phyloP scores from a whole-genome alignment of 345 rosid species.

The Populus euphratica region DNA sequence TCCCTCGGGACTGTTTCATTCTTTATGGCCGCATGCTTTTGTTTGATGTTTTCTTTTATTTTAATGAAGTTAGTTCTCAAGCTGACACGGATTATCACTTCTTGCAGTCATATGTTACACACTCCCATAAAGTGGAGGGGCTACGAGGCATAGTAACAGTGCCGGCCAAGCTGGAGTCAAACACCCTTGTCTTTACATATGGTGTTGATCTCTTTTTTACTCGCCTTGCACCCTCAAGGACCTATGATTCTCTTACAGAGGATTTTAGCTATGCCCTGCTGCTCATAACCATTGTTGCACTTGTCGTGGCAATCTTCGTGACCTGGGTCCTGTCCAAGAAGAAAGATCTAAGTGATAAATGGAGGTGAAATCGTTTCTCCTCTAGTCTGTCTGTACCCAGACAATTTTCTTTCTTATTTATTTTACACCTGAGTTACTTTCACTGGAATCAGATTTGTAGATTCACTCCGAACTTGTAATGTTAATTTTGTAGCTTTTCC shows the following conservation, averaged over 20 bases:
- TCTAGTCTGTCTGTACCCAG: slow-evolving; percentile 18
- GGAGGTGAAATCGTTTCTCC: slow-evolving; percentile 54
- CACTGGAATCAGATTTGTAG: slow-evolving; percentile 23
- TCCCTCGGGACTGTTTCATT: not conserved
- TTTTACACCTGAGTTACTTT: not conserved
- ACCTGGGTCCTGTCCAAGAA: slow-evolving; percentile 85
- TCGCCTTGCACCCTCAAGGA: slow-evolving; percentile 90
- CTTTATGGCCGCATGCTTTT: not conserved
- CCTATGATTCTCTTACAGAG: slow-evolving; percentile 92
- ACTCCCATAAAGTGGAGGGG: slow-evolving; percentile 80
- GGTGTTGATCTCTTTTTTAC: slow-evolving; percentile 92
- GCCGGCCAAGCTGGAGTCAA: slow-evolving; percentile 96
- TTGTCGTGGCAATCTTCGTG: slow-evolving; percentile 72
- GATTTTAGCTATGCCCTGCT: slow-evolving; percentile 92
- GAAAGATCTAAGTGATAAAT: slow-evolving; percentile 81
- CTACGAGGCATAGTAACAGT: slow-evolving; percentile 71
- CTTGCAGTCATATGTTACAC: slow-evolving; percentile 77
- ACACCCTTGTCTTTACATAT: slow-evolving; percentile 77
- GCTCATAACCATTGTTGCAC: slow-evolving; percentile 79
- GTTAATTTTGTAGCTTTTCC: slow-evolving; percentile 18
- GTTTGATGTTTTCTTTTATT: not conserved
- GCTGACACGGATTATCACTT: slow-evolving; percentile 4
- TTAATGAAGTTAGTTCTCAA: not conserved
- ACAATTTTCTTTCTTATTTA: slow-evolving; percentile 4
- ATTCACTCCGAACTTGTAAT: slow-evolving; percentile 20